Base-by-base conservation (phyloP, 257 asterid species). In the Capsicum rhomboideum region DNA sequence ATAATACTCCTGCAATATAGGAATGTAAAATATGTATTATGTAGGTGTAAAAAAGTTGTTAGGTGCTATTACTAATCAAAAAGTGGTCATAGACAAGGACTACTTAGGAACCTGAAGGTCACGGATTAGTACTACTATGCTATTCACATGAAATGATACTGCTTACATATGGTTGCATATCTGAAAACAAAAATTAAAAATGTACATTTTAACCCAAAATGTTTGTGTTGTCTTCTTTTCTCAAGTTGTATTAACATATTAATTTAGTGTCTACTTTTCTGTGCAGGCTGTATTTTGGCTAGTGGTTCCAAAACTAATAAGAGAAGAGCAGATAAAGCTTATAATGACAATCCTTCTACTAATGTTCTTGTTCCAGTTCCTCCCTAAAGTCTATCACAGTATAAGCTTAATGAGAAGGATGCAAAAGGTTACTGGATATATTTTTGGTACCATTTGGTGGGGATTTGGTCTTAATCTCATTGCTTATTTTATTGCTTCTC, bases 361-460 rank as follows among this genome's bases (percentile, higher is more conserved):
- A 63, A 92, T 93, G 69, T 97, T 97, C 92, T 53, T 94, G 87
- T 93, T 97, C 89, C 98, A 97, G 34, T 97, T 90, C 79, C 91
- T 97, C 6, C 99, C 99, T 0, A 97, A 94, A 84, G 95, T 97
- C 6, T 97, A 95, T 67, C 98, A 97, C 91, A 87, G 93, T 87
- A 88, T 97, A 68, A 90, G 88, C 64, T 68, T 92, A 61, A 93
- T 97, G 98, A 89, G 94, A 85, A 88, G 96, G 86, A 97, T 97
- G 99, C 96, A 93, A 77, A 92, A 92, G 85, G 98, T 95, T 66
- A 93, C 99, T 0, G 99, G 99, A 21, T 97, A 95, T 78, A 88
- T 95, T 29, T 97, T 97, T 75, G 99, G 99, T 81, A 93, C 98
- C 54, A 91, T 97, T 4, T 97, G 99, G 99, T 97, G 99, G 99